These are phyloP conservation scores for Daldinia bambusicola DNA, from an alignment of 495 filamentous ascomycete genomes.

Conservation along the genomic window DNA sequence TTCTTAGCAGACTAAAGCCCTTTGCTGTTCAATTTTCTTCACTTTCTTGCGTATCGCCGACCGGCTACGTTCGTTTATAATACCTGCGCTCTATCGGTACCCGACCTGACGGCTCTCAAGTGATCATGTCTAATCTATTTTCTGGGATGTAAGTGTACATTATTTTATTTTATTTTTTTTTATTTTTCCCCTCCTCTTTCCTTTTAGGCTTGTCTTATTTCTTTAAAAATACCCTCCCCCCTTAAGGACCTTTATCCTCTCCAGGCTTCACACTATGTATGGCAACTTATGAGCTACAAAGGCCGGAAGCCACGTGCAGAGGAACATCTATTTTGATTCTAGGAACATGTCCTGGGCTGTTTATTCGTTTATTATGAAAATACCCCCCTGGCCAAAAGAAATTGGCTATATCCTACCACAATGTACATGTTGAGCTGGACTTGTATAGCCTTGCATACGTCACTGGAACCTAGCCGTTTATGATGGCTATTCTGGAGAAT, in stretches of 20 bases:
- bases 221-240: conserved; percentile 5
- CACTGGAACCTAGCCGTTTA: conserved; percentile 18
- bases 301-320: conserved; percentile 10
- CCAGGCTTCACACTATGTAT: conserved; percentile 16
- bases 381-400: conserved; percentile 16
- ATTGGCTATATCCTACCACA: conserved; percentile 15
- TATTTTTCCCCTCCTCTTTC: conserved; percentile 25
- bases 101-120: conserved; percentile 38
- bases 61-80: neutral
- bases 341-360: conserved; percentile 9
- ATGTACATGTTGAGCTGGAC: conserved; percentile 20
- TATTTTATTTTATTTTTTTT: conserved; percentile 26
- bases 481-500: conserved; percentile 22
- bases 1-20: neutral
- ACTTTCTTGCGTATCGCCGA: conserved; percentile 4
- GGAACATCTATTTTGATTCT: conserved; percentile 15
- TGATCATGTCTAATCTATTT: conserved; percentile 78
- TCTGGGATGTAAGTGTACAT: conserved; percentile 77
- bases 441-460: conserved; percentile 28
- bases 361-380: conserved; percentile 12
- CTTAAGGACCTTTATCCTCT: neutral
- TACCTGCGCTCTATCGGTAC: conserved; percentile 29
- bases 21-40: neutral
- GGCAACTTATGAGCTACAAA: conserved; percentile 5
- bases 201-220: conserved; percentile 4